Evolutionary conservation across 2,329 filamentous ascomycete species (phyloP).

Genomic region (Cercospora sp.): DNA sequence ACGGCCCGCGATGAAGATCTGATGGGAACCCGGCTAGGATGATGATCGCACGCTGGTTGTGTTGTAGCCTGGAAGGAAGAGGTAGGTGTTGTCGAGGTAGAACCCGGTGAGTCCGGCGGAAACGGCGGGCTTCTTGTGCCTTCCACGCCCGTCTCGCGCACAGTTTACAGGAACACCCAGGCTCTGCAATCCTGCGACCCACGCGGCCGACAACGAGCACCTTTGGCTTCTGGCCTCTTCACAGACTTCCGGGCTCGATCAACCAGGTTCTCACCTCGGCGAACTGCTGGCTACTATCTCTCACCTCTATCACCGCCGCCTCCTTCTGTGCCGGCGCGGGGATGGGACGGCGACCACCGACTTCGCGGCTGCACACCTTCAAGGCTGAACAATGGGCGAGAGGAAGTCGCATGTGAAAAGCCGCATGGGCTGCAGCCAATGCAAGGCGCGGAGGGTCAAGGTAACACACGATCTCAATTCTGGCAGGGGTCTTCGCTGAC

Average conservation of each 20-base stretch:
- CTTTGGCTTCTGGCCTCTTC: background rate
- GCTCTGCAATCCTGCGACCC: background rate
- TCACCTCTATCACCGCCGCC: background rate
- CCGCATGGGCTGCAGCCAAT: constrained; percentile 32
- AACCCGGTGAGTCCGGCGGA: background rate
- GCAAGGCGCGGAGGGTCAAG: constrained; percentile 34
- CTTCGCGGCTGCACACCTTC: background rate
- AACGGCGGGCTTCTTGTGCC: background rate
- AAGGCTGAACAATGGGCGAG: constrained; percentile 14
- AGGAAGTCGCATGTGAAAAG: constrained; percentile 31
- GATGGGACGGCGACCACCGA: background rate
- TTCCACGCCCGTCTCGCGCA: background rate
- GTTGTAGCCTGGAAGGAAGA: background rate
- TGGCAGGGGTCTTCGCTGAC: background rate
- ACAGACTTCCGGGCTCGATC: background rate
- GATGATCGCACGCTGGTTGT: background rate
- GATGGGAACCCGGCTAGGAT: background rate
- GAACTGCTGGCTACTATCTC: background rate
- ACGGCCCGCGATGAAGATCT: background rate
- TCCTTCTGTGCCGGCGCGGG: background rate
- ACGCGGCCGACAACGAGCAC: background rate
- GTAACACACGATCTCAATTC: constrained; percentile 11
- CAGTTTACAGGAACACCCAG: background rate
- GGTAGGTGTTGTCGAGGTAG: background rate
- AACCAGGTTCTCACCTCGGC: background rate